These are phyloP conservation scores for Tetrahymena thermophila DNA, from an alignment of 73 alveolate genomes.

Conservation along the genomic window DNA sequence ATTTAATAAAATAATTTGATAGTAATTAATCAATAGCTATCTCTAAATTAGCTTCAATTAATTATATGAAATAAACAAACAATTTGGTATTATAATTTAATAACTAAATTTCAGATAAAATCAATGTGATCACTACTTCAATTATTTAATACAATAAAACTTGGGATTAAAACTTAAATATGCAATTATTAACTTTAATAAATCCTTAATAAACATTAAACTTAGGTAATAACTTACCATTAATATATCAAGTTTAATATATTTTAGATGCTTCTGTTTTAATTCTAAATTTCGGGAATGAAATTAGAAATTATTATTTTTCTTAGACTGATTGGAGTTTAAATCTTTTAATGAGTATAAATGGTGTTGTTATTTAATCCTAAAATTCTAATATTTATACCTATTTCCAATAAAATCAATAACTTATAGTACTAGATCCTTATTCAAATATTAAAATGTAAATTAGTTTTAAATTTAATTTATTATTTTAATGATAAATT, in stretches of 20 bases:
- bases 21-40: no score
- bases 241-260: no score
- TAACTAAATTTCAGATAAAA: neutral
- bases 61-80: neutral
- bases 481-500: no score
- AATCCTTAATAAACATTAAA: neutral
- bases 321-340: neutral
- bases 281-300: neutral
- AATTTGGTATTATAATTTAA: neutral
- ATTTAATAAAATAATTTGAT: no score
- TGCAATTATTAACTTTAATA: no score
- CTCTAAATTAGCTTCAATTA: neutral
- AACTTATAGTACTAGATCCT: neutral
- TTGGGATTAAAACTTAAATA: neutral
- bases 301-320: neutral
- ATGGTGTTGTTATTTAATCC: neutral
- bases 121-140: neutral
- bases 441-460: neutral
- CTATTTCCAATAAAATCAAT: no score
- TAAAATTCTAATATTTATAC: neutral
- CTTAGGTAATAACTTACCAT: neutral
- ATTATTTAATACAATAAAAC: no score
- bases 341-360: neutral
- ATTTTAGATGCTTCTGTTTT: neutral
- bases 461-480: no score